phyloP scores from a whole-genome alignment of 495 filamentous ascomycete genomes.

The Penicillium canescens region DNA sequence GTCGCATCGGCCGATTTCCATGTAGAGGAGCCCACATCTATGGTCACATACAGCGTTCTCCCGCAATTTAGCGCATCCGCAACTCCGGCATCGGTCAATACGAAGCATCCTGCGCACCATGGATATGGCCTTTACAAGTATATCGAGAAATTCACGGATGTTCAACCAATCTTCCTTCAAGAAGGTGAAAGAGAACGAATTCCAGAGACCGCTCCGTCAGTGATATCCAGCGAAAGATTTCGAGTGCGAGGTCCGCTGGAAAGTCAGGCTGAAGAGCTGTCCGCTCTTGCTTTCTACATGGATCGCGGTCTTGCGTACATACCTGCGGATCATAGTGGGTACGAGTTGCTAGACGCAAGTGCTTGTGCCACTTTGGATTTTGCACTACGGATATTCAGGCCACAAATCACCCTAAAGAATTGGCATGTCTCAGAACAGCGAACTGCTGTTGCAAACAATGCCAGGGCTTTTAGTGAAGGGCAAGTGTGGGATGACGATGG shows the following conservation, averaged over 20 bases:
- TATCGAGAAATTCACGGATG: too few relatives aligned
- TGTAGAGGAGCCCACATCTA: too few relatives aligned
- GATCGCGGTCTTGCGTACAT: constrained; percentile 19
- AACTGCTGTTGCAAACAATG: constrained; percentile 16
- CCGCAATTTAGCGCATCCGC: too few relatives aligned
- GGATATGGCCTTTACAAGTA: too few relatives aligned
- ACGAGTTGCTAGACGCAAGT: constrained; percentile 10
- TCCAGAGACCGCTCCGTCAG: too few relatives aligned
- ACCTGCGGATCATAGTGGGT: constrained; percentile 14
- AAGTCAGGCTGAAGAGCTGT: constrained; percentile 13
- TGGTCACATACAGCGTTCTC: too few relatives aligned
- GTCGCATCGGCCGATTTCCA: too few relatives aligned
- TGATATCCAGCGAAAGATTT: constrained; percentile 7
- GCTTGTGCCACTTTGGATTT: constrained; percentile 20
- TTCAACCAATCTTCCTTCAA: too few relatives aligned
- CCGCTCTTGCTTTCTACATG: constrained; percentile 22
- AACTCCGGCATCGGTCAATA: too few relatives aligned
- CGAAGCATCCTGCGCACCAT: too few relatives aligned
- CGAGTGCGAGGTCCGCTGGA: constrained; percentile 3
- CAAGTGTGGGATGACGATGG: constrained; percentile 9
- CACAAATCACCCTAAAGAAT: constrained; percentile 2
- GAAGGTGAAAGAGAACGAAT: too few relatives aligned
- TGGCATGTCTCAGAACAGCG: constrained; percentile 12
- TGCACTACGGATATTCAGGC: constrained; percentile 14
- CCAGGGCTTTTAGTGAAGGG: constrained; percentile 17